Evolutionary conservation across 805 yeast species (phyloP), one percentile per base, ranked within the genome.

Genomic region (Komagataella pseudopastoris): DNA sequence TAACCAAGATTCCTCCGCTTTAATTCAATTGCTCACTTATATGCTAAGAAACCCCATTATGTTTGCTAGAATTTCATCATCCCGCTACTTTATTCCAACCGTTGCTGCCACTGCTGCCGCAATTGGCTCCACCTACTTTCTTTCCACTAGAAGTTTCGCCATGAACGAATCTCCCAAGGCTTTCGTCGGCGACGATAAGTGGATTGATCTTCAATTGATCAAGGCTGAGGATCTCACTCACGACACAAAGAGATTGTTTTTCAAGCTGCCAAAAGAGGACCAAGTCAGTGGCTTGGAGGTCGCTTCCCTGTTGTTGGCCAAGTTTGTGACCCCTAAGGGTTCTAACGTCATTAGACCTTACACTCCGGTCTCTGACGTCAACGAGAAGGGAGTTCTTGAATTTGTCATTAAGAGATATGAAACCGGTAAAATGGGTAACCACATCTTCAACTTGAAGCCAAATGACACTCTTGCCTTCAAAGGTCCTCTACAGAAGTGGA

Each of bases 401-500:
- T 77, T 93, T 58, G 78, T 90, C 54, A 75, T 93, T 70, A 93
- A 93, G 78, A 78, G 73, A 56, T 93, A 93, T 72, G 85, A 82
- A 50, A 96, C 95, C 60, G 97, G 98, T 61, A 85, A 86, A 71
- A 81, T 89, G 80, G 78, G 91, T 51, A 72, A 72, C 63, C 93
- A 88, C 70, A 68, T 88, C 53, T 78, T 76, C 65, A 68, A 69
- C 54, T 78, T 91, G 65, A 81, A 85, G 68, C 80, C 77, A 54
- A 78, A 84, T 61, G 98, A 93, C 62, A 79, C 89, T 50, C 76
- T 93, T 52, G 71, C 96, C 7, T 85, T 93, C 77, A 91, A 89
- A 75, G 99, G 99, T 50, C 98, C 98, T 57, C 77, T 89, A 58
- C 74, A 76, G 62, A 93, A 93, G 75, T 90, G 93, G 87, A 80